Evolutionary conservation across 2,329 filamentous ascomycete genomes (phyloP), one percentile per base, ranked within the genome.

Genomic region (Hypoxylon sp.): DNA sequence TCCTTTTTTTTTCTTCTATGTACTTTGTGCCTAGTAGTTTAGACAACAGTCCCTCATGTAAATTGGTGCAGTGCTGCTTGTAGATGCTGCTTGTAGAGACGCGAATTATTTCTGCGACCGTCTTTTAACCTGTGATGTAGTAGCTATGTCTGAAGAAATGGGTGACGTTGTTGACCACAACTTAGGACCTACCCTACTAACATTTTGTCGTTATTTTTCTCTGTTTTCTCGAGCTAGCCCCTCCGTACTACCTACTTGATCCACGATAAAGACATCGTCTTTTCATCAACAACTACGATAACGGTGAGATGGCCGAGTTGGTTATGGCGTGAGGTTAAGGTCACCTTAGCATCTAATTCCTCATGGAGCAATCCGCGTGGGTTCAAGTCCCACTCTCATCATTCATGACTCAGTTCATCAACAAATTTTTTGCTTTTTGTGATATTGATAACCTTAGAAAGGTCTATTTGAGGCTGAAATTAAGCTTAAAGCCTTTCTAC

Each of bases 321-420:
- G 75, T 78, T 76, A 77, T 77, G 74, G 75, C 74, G 76, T 74
- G 74, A 78, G 76, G 75, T 77, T 77, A 77, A 77, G 76, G 76
- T 75, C 32, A 75, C 69, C 73, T 75, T 75, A 75, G 60, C 71
- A 71, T 50, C 59, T 69, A 48, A 53, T 63, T 66, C 61, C 58
- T 68, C 59, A 61, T 73, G 65, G 67, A 68, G 69, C 62, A 73
- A 73, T 75, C 74, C 74, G 74, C 75, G 74, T 77, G 74, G 74
- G 75, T 77, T 77, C 74, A 69, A 77, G 69, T 77, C 75, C 72
- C 75, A 77, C 74, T 75, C 72, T 76, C 53, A 53, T 68, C 68
- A 65, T 45, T 21, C 9, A 17, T 59, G 13, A 2, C 6, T 9
- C 6, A 17, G 34, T 41, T 41, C 5, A 10, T 51, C n/a, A 23